Percentiles rank a stretch among this genome's conserved stretches.
phyloP scores from a whole-genome alignment of 2,329 filamentous ascomycete genomes.

The Aplosporella prunicola region DNA sequence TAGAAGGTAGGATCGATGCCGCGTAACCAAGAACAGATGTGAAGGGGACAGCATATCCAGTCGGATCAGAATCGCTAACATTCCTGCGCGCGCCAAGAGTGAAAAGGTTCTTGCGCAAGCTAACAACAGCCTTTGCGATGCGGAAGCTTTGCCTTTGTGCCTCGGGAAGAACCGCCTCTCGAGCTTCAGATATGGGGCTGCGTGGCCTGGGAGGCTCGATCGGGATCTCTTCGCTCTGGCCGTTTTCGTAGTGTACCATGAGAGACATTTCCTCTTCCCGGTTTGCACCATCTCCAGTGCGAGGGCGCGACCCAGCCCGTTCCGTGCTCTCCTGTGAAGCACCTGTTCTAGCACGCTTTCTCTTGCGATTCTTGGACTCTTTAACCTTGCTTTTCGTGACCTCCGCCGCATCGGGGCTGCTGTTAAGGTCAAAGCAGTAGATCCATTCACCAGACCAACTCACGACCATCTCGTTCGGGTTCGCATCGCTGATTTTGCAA shows the following conservation, averaged over 20 bases:
- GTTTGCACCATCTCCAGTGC: slow-evolving; percentile 32
- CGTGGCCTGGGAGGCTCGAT: slow-evolving; percentile 28
- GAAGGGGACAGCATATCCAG: slow-evolving; percentile 35
- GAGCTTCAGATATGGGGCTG: slow-evolving; percentile 25
- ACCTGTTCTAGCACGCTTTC: slow-evolving; percentile 46
- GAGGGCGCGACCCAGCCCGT: slow-evolving; percentile 38
- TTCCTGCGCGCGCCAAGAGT: slow-evolving; percentile 27
- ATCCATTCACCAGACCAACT: slow-evolving; percentile 61
- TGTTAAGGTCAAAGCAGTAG: slow-evolving; percentile 56
- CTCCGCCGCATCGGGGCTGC: slow-evolving; percentile 47
- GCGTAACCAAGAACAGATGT: slow-evolving; percentile 29
- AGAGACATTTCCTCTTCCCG: slow-evolving; percentile 40
- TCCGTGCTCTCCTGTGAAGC: slow-evolving; percentile 33
- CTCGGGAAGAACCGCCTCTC: slow-evolving; percentile 40
- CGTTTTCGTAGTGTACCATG: slow-evolving; percentile 50
- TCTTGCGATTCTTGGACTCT: slow-evolving; percentile 39
- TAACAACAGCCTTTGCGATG: slow-evolving; percentile 46
- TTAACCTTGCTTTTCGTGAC: slow-evolving; percentile 14
- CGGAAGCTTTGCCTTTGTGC: slow-evolving; percentile 45
- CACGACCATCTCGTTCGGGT: slow-evolving; percentile 57
- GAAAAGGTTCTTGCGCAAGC: slow-evolving; percentile 48
- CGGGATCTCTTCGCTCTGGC: slow-evolving; percentile 49
- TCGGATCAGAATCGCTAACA: slow-evolving; percentile 17
- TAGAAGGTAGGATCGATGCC: slow-evolving; percentile 41
- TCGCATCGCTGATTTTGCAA: slow-evolving; percentile 60